Evolutionary conservation across 2,329 filamentous ascomycete genomes (phyloP).

Genomic region (Biscogniauxia mediterranea): DNA sequence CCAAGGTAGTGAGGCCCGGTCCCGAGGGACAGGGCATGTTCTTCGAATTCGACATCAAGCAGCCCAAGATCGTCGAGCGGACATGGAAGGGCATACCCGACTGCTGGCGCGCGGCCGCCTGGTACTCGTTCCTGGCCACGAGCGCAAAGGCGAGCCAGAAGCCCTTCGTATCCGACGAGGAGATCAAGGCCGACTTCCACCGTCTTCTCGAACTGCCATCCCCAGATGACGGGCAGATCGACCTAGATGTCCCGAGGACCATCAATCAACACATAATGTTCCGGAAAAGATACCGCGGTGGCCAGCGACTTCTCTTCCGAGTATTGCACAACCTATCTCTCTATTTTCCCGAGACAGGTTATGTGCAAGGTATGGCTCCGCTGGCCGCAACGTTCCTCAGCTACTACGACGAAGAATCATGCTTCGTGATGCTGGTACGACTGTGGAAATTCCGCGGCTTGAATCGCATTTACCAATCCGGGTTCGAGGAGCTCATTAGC

Average conservation of each 20-base stretch:
- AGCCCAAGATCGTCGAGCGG: slow-evolving; percentile 82
- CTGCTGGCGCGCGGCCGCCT: slow-evolving; percentile 87
- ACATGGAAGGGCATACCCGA: slow-evolving; percentile 99
- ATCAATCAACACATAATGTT: slow-evolving; percentile 99
- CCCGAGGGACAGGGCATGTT: slow-evolving; percentile 56
- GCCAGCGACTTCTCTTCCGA: slow-evolving; percentile 86
- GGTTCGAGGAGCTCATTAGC: slow-evolving; percentile 83
- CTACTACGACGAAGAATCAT: slow-evolving; percentile 93
- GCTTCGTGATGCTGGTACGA: slow-evolving; percentile 95
- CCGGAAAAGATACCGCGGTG: slow-evolving; percentile 82
- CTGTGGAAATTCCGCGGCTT: slow-evolving; percentile 88
- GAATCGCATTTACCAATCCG: slow-evolving; percentile 77
- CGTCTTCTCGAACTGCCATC: slow-evolving; percentile 71
- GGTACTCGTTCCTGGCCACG: slow-evolving; percentile 85
- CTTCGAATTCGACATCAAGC: slow-evolving; percentile 77
- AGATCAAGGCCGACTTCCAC: slow-evolving; percentile 71
- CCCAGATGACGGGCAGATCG: slow-evolving; percentile 93
- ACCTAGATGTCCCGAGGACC: slow-evolving; percentile 92
- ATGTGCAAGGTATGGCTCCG: slow-evolving; percentile 97
- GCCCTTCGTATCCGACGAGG: slow-evolving; percentile 62
- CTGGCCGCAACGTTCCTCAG: slow-evolving; percentile 89
- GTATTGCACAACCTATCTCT: slow-evolving; percentile 89
- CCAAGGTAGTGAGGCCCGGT: slow-evolving; percentile 52
- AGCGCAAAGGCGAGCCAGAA: slow-evolving; percentile 67
- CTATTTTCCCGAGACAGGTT: slow-evolving; percentile 87